Percentiles rank a stretch among this genome's conserved stretches.
phyloP scores from a whole-genome alignment of 2,329 filamentous ascomycete genomes.

The Zarea fungicola region DNA sequence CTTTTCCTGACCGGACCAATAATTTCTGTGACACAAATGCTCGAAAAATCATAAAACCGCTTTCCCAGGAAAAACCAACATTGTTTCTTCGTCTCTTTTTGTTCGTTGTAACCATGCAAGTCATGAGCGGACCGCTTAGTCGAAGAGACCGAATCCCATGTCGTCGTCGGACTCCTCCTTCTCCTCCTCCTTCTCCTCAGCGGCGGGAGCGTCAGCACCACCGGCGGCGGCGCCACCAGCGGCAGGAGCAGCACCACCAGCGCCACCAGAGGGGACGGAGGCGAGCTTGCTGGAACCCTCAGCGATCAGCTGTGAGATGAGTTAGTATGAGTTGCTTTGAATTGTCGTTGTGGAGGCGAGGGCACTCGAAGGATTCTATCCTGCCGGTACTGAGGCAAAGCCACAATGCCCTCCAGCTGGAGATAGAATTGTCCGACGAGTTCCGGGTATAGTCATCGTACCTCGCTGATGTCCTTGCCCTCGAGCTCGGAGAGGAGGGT shows the following conservation, averaged over 20 bases:
- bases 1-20: not conserved
- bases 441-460: slow-evolving; percentile 39
- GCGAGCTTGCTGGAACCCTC: slow-evolving; percentile 91
- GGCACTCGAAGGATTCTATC: not conserved
- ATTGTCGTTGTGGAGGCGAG: not conserved
- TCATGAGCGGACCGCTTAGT: slow-evolving; percentile 46
- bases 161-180: slow-evolving; percentile 63
- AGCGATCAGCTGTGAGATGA: slow-evolving; percentile 67
- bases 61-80: slow-evolving; percentile 24
- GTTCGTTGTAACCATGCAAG: slow-evolving; percentile 27
- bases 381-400: no score
- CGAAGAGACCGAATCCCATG: slow-evolving; percentile 73
- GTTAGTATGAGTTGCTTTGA: slow-evolving; percentile 17
- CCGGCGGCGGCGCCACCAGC: slow-evolving; percentile 62
- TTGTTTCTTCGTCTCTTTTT: slow-evolving; percentile 14
- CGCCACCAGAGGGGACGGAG: slow-evolving; percentile 91
- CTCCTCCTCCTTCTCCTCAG: slow-evolving; percentile 57
- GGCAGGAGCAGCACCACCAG: slow-evolving; percentile 63
- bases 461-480: slow-evolving; percentile 90
- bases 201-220: slow-evolving; percentile 51
- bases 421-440: no score
- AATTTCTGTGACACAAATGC: slow-evolving; percentile 17
- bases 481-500: slow-evolving; percentile 86
- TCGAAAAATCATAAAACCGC: slow-evolving; percentile 26
- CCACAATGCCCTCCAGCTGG: not conserved